Evolutionary conservation across 139 green algal genomes (phyloP).

Genomic region (Trebouxia sp.): DNA sequence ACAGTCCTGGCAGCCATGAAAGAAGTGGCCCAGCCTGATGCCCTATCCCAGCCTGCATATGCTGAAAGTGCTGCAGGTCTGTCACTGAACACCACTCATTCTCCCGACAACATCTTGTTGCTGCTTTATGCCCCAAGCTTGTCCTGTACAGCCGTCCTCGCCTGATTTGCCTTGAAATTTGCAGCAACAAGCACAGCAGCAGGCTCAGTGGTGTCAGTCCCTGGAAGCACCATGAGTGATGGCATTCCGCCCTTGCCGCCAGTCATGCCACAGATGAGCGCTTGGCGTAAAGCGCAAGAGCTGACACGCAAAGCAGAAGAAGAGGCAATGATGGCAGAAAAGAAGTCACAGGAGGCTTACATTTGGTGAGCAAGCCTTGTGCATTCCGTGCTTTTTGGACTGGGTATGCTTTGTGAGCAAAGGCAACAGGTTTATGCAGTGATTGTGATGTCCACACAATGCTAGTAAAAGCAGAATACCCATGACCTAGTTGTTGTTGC

Average conservation of each 20-base stretch:
- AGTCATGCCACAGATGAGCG: conserved; percentile 13
- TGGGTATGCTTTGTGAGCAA: too few species aligned
- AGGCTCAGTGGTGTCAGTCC: not conserved
- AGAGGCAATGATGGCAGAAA: conserved; percentile 15
- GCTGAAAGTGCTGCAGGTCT: not conserved
- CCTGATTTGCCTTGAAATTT: not conserved
- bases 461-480: too few species aligned
- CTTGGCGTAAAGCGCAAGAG: conserved; percentile 7
- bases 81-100: too few species aligned
- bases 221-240: not conserved
- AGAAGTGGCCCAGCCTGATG: conserved; percentile 17
- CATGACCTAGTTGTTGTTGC: too few species aligned
- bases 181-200: conserved; percentile 6
- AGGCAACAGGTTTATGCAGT: too few species aligned
- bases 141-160: too few species aligned
- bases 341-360: conserved; percentile 26
- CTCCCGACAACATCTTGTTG: too few species aligned
- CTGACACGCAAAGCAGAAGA: conserved; percentile 23
- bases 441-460: too few species aligned
- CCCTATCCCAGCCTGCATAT: not conserved
- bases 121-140: too few species aligned
- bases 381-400: too few species aligned
- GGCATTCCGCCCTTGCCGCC: not conserved
- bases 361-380: conserved; percentile 10
- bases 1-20: conserved; percentile 17